phyloP scores from a whole-genome alignment of 495 filamentous ascomycete species.

The Hypoxylon trugodes region DNA sequence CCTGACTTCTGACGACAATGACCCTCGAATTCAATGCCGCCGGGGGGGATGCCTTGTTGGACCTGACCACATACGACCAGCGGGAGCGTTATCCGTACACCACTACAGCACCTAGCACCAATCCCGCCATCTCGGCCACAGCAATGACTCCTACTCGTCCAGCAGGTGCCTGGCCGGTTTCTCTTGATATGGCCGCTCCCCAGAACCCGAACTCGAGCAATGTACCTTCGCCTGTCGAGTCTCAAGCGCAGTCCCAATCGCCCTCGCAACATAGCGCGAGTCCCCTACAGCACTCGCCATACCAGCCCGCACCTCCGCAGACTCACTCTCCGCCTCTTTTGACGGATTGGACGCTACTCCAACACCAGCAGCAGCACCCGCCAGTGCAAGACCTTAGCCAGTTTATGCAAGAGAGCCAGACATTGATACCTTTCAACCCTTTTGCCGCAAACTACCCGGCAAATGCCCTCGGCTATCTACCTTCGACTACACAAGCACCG shows the following conservation, averaged over 20 bases:
- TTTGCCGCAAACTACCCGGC: conserved; percentile 61
- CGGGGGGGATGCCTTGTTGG: conserved; percentile 61
- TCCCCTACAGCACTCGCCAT: conserved; percentile 59
- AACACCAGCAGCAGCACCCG: conserved; percentile 58
- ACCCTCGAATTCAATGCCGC: conserved; percentile 64
- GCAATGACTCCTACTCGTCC: conserved; percentile 56
- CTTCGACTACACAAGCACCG: conserved; percentile 70
- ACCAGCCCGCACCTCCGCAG: conserved; percentile 50
- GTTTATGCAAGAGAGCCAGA: conserved; percentile 57
- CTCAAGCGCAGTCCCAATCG: conserved; percentile 56
- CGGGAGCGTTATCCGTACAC: conserved; percentile 62
- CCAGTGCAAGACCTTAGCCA: conserved; percentile 61
- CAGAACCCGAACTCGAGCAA: conserved; percentile 52
- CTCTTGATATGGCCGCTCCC: conserved; percentile 55
- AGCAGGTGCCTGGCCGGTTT: conserved; percentile 51
- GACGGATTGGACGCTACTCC: conserved; percentile 61
- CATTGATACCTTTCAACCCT: conserved; percentile 59
- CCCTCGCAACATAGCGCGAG: conserved; percentile 53
- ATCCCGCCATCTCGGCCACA: conserved; percentile 50
- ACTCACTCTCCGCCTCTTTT: conserved; percentile 53
- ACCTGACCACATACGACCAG: conserved; percentile 61
- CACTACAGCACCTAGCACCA: conserved; percentile 52
- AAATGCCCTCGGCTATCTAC: conserved; percentile 72
- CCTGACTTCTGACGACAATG: conserved; percentile 56
- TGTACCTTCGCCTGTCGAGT: conserved; percentile 56